Base-by-base conservation (phyloP, 345 rosid species). In the Noccaea caerulescens region DNA sequence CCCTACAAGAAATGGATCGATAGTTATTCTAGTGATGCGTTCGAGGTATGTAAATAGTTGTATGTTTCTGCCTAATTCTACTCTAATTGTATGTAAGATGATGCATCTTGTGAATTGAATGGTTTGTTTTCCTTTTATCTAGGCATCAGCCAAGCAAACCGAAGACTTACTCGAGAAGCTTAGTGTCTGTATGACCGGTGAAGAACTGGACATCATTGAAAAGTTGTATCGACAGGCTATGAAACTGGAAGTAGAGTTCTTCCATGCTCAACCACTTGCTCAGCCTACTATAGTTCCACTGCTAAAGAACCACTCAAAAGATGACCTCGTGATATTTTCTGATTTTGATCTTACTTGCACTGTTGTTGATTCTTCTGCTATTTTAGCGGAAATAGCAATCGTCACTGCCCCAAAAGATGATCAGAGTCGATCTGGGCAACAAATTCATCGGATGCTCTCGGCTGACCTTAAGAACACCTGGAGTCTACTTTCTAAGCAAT, bases 321-420 rank as follows among this genome's bases (percentile, higher is more conserved):
- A 82, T 60, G 84, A 73, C 39, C 78, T 88, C 38, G 45, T 84
- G 80, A 82, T 92, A 82, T 95, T 92, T 75, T 86, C 92, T 68
- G 99, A 95, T 81, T 95, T 95, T 83, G 99, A 95, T 83, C 84
- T 95, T 80, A 90, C 98, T 16, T 92, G 99, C 83, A 76, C 97
- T 0, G 86, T 87, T 74, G 86, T 92, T 78, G 99, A 95, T 86
- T 95, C 99, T 30, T 88, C 97, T 69, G 98, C 98, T 75, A 88
- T 92, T 72, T 80, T 92, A 83, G 98, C 98, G 1, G 96, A 95
- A 84, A 90, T 95, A 53, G 96, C 99, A 72, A 90, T 95, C 42
- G 76, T 87, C 47, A 92, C 91, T 38, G 98, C 96, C 37, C 94
- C 98, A 50, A 94, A 82, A 74, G 82, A 83, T 75, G 96, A 92